These are phyloP conservation scores for Cyberlindnera sargentensis DNA, from an alignment of 805 yeast species.

Conservation along the genomic window DNA sequence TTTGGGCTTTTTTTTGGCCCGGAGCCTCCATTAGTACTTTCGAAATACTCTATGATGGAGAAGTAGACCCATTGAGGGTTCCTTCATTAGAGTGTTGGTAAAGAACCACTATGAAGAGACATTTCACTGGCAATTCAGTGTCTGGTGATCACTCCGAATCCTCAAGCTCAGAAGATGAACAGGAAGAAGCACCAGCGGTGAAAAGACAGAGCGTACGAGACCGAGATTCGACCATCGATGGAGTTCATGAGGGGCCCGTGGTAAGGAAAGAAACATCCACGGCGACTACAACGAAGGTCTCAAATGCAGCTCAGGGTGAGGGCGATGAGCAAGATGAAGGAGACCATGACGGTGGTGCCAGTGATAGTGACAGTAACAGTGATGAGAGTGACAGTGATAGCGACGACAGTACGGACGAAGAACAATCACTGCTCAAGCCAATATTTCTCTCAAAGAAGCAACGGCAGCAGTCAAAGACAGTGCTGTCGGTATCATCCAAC, in stretches of 20 bases:
- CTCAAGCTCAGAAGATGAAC: conserved; percentile 1
- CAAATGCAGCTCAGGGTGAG: conserved; percentile 8
- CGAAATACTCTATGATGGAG: too few species aligned
- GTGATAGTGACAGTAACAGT: conserved; percentile 10
- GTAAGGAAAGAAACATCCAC: conserved; percentile 24
- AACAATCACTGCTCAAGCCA: conserved; percentile 18
- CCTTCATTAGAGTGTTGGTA: background rate
- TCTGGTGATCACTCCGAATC: conserved; percentile 1
- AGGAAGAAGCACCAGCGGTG: background rate
- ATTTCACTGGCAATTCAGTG: conserved; percentile 11
- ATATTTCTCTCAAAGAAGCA: conserved; percentile 18
- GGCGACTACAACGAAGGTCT: too few species aligned
- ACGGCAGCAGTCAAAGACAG: conserved; percentile 1
- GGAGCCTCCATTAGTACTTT: too few species aligned
- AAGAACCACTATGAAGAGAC: conserved; percentile 8
- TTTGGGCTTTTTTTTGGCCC: too few species aligned
- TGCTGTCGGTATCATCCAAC: background rate
- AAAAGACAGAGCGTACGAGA: background rate
- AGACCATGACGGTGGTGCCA: conserved; percentile 5
- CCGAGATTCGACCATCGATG: background rate
- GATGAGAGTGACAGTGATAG: conserved; percentile 8
- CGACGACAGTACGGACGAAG: conserved; percentile 10
- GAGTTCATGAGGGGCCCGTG: conserved; percentile 24
- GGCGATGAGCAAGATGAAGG: conserved; percentile 27
- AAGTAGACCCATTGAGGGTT: background rate